A percentile compares a stretch with the other conserved stretches of the same genome.
phyloP scores from a whole-genome alignment of 1,139 yeast species.

The Yamadazyma spencermartinsiae region DNA sequence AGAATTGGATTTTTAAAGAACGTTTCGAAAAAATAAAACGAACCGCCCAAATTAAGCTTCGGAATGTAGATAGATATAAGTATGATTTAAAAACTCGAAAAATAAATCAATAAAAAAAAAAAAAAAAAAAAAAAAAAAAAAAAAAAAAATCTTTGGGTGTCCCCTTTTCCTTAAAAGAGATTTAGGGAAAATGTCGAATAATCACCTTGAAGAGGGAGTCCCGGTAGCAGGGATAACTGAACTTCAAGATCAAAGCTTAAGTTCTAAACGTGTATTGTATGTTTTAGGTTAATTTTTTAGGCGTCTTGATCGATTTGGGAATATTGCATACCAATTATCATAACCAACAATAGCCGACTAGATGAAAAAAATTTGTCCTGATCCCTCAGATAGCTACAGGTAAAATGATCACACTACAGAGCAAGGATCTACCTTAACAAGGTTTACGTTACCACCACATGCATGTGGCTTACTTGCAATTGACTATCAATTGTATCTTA shows the following conservation, averaged over 20 bases:
- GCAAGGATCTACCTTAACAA: too few relatives aligned
- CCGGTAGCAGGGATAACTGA: not conserved
- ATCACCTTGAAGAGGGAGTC: not conserved
- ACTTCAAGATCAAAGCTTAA: not conserved
- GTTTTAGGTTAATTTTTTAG: not conserved
- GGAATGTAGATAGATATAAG: not conserved
- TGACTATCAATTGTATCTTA: too few relatives aligned
- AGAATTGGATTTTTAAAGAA: not conserved
- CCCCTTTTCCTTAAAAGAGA: not conserved
- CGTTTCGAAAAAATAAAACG: not conserved
- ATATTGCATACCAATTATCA: not conserved
- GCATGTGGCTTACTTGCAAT: too few relatives aligned
- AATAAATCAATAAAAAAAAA: not conserved
- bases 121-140: not conserved
- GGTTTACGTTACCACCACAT: too few relatives aligned
- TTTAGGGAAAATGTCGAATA: not conserved
- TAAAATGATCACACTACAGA: too few relatives aligned
- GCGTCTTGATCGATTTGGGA: not conserved
- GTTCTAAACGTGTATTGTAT: not conserved
- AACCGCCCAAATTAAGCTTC: not conserved
- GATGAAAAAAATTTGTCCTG: not conserved
- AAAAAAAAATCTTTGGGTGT: not conserved
- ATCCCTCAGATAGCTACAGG: too few relatives aligned
- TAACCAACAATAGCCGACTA: not conserved
- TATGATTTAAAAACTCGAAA: not conserved